phyloP scores from a whole-genome alignment of 768 basidiomycete species.

The Paxillus ammoniavirescens region DNA sequence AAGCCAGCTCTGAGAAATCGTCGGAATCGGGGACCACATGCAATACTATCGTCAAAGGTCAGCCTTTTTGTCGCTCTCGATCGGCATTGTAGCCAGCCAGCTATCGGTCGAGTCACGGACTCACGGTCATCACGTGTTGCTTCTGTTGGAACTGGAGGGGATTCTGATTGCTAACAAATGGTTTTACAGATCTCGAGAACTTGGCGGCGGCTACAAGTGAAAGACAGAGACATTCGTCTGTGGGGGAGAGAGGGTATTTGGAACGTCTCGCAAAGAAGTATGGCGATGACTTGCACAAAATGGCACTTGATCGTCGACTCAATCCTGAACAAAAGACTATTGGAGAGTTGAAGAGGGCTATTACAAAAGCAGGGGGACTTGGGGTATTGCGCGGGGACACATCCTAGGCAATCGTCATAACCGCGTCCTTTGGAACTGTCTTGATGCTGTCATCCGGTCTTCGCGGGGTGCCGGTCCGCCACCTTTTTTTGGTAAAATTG shows the following conservation, averaged over 20 bases:
- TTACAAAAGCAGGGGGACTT: slow-evolving; percentile 54
- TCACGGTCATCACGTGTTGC: not conserved
- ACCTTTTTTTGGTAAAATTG: slow-evolving; percentile 16
- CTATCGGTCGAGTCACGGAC: not conserved
- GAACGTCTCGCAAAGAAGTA: slow-evolving; percentile 63
- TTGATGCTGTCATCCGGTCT: not conserved
- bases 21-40: not conserved
- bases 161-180: slow-evolving; percentile 10
- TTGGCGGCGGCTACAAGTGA: slow-evolving; percentile 49
- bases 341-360: slow-evolving; percentile 68
- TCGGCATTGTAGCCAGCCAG: not conserved
- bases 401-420: not conserved
- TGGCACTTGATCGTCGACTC: slow-evolving; percentile 76
- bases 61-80: slow-evolving; percentile 14
- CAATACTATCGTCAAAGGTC: slow-evolving; percentile 31
- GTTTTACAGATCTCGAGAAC: slow-evolving; percentile 59
- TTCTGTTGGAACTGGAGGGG: not conserved
- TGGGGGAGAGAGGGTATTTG: slow-evolving; percentile 68
- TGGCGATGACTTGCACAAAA: slow-evolving; percentile 67
- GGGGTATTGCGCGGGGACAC: slow-evolving; percentile 20
- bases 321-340: slow-evolving; percentile 85
- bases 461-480: slow-evolving; percentile 11
- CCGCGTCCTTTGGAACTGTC: not conserved
- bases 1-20: not conserved
- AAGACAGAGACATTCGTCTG: slow-evolving; percentile 61